phyloP scores from a whole-genome alignment of 495 filamentous ascomycete species.

The Hyaloscypha variabilis region DNA sequence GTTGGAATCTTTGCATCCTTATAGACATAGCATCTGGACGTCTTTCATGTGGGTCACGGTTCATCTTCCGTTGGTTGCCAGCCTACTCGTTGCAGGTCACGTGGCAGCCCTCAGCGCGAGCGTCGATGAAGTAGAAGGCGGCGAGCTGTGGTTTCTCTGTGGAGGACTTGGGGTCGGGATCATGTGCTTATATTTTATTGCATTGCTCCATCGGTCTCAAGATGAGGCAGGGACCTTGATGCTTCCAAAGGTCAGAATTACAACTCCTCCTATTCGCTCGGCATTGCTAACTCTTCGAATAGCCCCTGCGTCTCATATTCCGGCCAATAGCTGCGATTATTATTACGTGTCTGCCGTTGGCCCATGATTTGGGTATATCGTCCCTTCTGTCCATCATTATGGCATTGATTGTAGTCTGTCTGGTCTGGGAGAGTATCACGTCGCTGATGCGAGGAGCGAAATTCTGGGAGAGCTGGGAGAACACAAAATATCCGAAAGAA shows the following conservation, averaged over 20 bases:
- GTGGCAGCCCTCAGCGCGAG: slow-evolving; percentile 33
- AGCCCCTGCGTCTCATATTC: slow-evolving; percentile 39
- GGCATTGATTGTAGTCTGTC: slow-evolving; percentile 37
- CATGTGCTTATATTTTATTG: slow-evolving; percentile 39
- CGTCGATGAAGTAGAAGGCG: slow-evolving; percentile 6
- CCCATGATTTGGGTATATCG: slow-evolving; percentile 32
- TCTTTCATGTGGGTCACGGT: slow-evolving; percentile 41
- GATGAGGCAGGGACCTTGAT: slow-evolving; percentile 34
- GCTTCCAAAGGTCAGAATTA: slow-evolving; percentile 33
- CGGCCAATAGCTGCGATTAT: slow-evolving; percentile 37
- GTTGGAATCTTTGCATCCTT: slow-evolving; percentile 34
- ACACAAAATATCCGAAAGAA: slow-evolving; percentile 38
- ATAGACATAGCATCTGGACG: slow-evolving; percentile 38
- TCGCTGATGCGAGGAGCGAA: slow-evolving; percentile 35
- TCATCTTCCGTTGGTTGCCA: slow-evolving; percentile 44
- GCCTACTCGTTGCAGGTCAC: slow-evolving; percentile 44
- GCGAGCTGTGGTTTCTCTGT: slow-evolving; percentile 17
- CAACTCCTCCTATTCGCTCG: no score
- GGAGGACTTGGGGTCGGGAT: slow-evolving; percentile 33
- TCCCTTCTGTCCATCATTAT: slow-evolving; percentile 38
- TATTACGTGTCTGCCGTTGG: slow-evolving; percentile 36
- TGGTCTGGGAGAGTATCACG: slow-evolving; percentile 40
- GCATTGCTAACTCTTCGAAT: background rate
- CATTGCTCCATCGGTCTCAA: slow-evolving; percentile 37
- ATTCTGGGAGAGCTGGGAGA: slow-evolving; percentile 39